Evolutionary conservation across 257 asterid genomes (phyloP).

Genomic region (Gardenia jasminoides): DNA sequence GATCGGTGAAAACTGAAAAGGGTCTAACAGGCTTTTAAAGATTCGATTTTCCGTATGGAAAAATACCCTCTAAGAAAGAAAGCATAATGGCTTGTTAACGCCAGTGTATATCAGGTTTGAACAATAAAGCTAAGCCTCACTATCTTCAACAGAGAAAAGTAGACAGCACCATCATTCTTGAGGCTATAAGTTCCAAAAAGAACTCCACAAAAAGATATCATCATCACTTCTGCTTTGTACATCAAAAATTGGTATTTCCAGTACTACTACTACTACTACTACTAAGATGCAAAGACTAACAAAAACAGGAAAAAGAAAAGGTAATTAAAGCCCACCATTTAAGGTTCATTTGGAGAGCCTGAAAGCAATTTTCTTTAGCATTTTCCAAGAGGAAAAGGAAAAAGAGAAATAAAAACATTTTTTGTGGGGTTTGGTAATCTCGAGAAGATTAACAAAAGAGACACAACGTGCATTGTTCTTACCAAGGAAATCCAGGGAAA

Average conservation of each 20-base stretch:
- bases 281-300: neutral
- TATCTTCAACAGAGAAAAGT: conserved; percentile 5
- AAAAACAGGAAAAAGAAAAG: neutral
- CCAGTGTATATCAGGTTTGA: conserved; percentile 3
- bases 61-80: conserved; percentile 26
- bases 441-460: conserved; percentile 26
- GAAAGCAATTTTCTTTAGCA: neutral
- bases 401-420: neutral
- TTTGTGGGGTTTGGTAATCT: conserved; percentile 19
- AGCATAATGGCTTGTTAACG: conserved; percentile 16
- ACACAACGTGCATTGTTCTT: conserved; percentile 28
- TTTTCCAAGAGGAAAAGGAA: neutral
- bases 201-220: conserved; percentile 27
- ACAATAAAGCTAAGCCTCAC: conserved; percentile 8
- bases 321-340: conserved; percentile 2
- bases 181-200: conserved; percentile 34
- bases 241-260: neutral
- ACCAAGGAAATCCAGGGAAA: conserved; percentile 34
- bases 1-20: conserved; percentile 16
- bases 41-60: conserved; percentile 26
- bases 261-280: neutral
- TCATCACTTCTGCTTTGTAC: conserved; percentile 30
- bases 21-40: conserved; percentile 18
- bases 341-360: neutral
- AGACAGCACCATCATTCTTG: neutral